These are phyloP conservation scores for Tremellales sp. DNA, from an alignment of 1,284 basidiomycete species.

Conservation along the genomic window DNA sequence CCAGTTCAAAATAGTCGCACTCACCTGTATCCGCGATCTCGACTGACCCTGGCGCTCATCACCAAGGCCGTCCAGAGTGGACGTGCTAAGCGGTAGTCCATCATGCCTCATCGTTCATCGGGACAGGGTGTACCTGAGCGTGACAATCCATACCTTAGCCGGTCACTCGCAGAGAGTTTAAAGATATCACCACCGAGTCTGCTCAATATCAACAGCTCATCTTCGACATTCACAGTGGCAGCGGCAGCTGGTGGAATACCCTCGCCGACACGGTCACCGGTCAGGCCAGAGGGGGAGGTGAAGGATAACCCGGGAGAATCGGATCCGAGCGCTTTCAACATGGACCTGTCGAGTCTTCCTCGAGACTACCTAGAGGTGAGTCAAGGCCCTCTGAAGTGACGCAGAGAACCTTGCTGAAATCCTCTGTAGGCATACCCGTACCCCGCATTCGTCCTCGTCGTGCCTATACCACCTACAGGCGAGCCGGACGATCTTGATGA, in stretches of 20 bases:
- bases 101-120: neutral
- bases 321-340: neutral
- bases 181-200: neutral
- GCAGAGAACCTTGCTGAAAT: neutral
- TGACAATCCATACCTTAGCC: neutral
- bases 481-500: neutral
- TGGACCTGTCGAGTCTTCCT: slow-evolving; percentile 24
- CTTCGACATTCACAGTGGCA: too few species aligned
- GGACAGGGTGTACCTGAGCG: neutral
- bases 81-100: neutral
- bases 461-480: slow-evolving; percentile 21
- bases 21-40: neutral
- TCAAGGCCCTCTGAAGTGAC: neutral
- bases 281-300: neutral
- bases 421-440: slow-evolving; percentile 42
- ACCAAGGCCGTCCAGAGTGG: too few species aligned
- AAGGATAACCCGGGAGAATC: slow-evolving; percentile 2
- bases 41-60: too few species aligned
- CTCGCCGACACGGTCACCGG: neutral
- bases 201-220: neutral
- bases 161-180: neutral
- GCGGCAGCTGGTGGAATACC: neutral
- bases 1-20: too few species aligned
- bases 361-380: slow-evolving; percentile 35
- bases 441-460: slow-evolving; percentile 36